Base-by-base conservation (phyloP, 441 rosid species). In the Macaranga tanarius region DNA sequence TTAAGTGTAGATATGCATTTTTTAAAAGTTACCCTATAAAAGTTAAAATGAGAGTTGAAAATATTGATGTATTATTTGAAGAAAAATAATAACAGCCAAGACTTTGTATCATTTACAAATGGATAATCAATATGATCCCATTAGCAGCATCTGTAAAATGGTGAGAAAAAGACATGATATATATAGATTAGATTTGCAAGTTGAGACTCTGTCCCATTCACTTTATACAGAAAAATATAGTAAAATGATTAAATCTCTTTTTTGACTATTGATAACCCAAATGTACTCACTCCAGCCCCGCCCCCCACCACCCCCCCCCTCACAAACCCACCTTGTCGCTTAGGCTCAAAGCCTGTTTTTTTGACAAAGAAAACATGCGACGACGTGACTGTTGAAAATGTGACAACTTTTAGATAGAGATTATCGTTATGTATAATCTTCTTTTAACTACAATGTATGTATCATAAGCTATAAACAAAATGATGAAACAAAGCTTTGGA, bases 271-370 rank as follows among this genome's bases (percentile, higher is more conserved):
- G 9, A 17, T 10, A 26, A 5, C 8, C 3, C 17, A 31, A 16
- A 17, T 42, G 17, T 63, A 20, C 3, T 2, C 28, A 64, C n/a
- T 22, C 56, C 16, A 23, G 7, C 22, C 40, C 34, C 20, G 7
- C 8, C n/a, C n/a, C n/a, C n/a, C n/a, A n/a, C n/a, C n/a, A n/a
- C n/a, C n/a, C n/a, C n/a, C n/a, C n/a, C n/a, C n/a, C n/a, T n/a
- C n/a, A n/a, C n/a, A 13, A 17, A 58, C 38, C 59, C 22, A 19
- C 65, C 20, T 7, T 20, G 31, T 67, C 51, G 70, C 59, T 67
- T 67, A 20, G 22, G 40, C 59, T 17, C 16, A 17, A 67, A 67
- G 70, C 59, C 19, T 66, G 25, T 19, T 26, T 13, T 66, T 50
- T n/a, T 51, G 26, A 26, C 23, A 51, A 26, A 9, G 25, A n/a